phyloP scores from a whole-genome alignment of 2,329 filamentous ascomycete genomes.

The Achaetomium macrosporum region DNA sequence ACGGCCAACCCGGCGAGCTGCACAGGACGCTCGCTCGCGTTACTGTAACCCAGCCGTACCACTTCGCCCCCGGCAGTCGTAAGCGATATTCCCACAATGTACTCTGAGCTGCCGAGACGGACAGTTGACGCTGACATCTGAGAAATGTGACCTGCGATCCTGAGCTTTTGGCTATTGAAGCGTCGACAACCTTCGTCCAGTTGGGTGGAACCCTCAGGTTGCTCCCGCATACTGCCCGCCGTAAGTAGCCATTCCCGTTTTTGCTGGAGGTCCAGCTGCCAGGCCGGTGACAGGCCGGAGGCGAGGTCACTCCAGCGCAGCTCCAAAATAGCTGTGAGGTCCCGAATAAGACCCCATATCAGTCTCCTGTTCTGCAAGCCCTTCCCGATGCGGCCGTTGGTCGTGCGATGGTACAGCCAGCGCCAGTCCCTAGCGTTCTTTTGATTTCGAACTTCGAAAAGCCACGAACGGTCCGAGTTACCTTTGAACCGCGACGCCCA shows the following conservation, averaged over 20 bases:
- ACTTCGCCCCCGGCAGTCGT: background rate
- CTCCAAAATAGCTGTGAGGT: background rate
- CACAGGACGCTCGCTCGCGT: background rate
- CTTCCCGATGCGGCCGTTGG: background rate
- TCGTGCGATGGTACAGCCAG: background rate
- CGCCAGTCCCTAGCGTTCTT: background rate
- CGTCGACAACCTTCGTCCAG: background rate
- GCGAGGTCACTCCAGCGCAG: background rate
- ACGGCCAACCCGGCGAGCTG: background rate
- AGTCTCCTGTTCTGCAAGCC: background rate
- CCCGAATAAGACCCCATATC: background rate
- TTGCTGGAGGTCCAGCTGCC: background rate
- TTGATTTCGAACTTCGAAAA: background rate
- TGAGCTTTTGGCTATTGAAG: background rate
- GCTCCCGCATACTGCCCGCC: background rate
- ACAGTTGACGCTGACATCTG: background rate
- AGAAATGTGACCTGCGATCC: background rate
- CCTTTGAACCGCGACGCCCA: conserved; percentile 2
- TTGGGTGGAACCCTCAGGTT: background rate
- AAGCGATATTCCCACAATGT: background rate
- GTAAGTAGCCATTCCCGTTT: background rate
- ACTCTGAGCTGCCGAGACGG: background rate
- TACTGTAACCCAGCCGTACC: background rate
- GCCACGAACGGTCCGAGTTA: background rate
- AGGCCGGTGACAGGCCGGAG: background rate